These are phyloP conservation scores for Aspergillus sojae DNA, from an alignment of 2,329 filamentous ascomycete genomes.

Conservation along the genomic window DNA sequence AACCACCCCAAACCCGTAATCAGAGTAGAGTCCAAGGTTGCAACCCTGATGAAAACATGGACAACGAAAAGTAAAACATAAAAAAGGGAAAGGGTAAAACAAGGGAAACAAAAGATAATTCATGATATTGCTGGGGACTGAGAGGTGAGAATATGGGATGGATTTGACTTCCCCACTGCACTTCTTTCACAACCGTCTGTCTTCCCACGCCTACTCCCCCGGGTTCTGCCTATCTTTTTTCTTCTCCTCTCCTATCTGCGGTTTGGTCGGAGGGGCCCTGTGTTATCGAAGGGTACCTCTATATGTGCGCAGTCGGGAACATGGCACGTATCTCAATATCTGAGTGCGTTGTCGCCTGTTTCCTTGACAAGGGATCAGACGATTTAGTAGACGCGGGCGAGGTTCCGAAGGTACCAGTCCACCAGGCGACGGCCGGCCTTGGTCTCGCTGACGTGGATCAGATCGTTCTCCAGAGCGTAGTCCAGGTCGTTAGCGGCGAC, in stretches of 20 bases:
- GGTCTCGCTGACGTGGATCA: conserved; percentile 98
- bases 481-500: conserved; percentile 94
- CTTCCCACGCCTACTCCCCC: background rate
- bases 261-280: background rate
- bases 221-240: background rate
- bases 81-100: conserved; percentile 9
- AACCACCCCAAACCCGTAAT: conserved; percentile 21
- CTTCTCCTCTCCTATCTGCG: background rate
- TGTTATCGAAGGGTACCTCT: background rate
- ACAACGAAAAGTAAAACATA: conserved; percentile 16
- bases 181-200: background rate
- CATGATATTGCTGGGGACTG: conserved; percentile 13
- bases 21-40: conserved; percentile 12
- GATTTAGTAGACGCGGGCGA: conserved; percentile 85
- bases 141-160: background rate
- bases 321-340: conserved; percentile 11
- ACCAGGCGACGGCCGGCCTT: conserved; percentile 97
- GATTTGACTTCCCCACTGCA: background rate
- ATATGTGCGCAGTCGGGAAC: background rate
- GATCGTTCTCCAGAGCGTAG: conserved; percentile 93
- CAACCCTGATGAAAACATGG: conserved; percentile 16
- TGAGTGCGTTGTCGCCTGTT: conserved; percentile 5
- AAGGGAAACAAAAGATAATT: conserved; percentile 16
- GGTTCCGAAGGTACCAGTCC: conserved; percentile 98
- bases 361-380: conserved; percentile 12